Conservation (phyloP, 1,139 yeast genomes). For the Geotrichum histeridarum region DNA sequence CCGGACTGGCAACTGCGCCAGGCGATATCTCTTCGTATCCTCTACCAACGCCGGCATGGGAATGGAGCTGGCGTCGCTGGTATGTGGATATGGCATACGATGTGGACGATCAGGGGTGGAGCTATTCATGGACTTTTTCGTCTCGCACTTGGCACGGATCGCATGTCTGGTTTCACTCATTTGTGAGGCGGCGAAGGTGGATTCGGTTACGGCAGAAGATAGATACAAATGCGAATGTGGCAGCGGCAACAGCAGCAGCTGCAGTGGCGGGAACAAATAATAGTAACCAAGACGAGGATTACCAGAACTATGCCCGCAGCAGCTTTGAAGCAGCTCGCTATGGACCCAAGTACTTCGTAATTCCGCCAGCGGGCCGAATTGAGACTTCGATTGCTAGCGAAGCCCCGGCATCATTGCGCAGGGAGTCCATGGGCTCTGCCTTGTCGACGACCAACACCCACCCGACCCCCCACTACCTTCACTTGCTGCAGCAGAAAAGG, state of each 20-base stretch:
- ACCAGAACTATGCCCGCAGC: conserved; percentile 5
- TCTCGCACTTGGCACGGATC: conserved; percentile 39
- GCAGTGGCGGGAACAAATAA: background rate
- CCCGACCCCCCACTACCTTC: background rate
- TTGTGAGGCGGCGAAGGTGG: conserved; percentile 43
- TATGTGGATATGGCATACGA: conserved; percentile 66
- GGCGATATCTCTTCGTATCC: conserved; percentile 46
- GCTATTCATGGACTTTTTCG: conserved; percentile 46
- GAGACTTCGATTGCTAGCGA: conserved; percentile 3
- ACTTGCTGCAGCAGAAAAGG: background rate
- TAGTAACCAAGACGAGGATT: background rate
- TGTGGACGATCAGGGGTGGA: conserved; percentile 77
- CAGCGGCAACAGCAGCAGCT: background rate
- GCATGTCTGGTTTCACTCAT: conserved; percentile 39
- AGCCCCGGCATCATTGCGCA: background rate
- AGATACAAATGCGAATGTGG: background rate
- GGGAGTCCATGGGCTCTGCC: background rate
- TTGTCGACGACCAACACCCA: background rate
- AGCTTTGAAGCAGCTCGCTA: conserved; percentile 7
- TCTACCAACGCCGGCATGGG: conserved; percentile 63
- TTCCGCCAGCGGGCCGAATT: conserved; percentile 16
- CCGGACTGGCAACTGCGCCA: conserved; percentile 31
- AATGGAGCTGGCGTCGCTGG: conserved; percentile 71
- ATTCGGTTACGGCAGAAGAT: conserved; percentile 33
- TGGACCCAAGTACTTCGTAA: conserved; percentile 12